A percentile compares a stretch with the other conserved stretches of the same genome.
phyloP scores from a whole-genome alignment of 2,329 filamentous ascomycete species.

The Fusarium sacchari region DNA sequence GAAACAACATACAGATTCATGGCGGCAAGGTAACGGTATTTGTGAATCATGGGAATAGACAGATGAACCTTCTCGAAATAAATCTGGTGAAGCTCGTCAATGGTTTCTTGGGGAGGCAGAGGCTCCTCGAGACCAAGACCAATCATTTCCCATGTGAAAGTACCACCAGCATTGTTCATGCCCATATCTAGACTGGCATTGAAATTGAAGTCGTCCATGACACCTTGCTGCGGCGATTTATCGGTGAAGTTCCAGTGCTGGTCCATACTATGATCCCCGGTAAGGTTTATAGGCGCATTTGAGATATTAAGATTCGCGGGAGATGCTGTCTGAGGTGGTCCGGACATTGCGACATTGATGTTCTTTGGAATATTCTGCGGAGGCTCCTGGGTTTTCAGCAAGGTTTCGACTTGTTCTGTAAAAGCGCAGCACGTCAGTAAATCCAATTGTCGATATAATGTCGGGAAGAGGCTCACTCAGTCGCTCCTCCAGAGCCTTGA shows the following conservation, averaged over 20 bases:
- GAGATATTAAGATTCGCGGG: conserved; percentile 47
- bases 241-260: conserved; percentile 65
- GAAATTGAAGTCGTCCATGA: conserved; percentile 69
- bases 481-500: conserved; percentile 92
- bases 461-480: conserved; percentile 71
- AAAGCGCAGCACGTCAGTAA: conserved; percentile 19
- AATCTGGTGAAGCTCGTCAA: conserved; percentile 88
- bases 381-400: conserved; percentile 82
- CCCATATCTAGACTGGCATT: conserved; percentile 59
- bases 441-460: conserved; percentile 19
- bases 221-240: conserved; percentile 61
- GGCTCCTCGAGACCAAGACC: conserved; percentile 69
- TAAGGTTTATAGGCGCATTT: conserved; percentile 59
- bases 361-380: conserved; percentile 46
- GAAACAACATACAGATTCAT: conserved; percentile 76
- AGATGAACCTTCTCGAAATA: conserved; percentile 93
- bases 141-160: conserved; percentile 83
- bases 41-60: conserved; percentile 88
- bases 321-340: conserved; percentile 46
- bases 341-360: conserved; percentile 42
- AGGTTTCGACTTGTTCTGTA: conserved; percentile 89
- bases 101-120: conserved; percentile 66
- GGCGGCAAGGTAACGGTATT: conserved; percentile 84
- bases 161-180: conserved; percentile 62
- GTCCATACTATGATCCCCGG: conserved; percentile 58